Conservation (phyloP, 225 moss, liverwort and hornwort genomes). For the Pleurozium schreberi region DNA sequence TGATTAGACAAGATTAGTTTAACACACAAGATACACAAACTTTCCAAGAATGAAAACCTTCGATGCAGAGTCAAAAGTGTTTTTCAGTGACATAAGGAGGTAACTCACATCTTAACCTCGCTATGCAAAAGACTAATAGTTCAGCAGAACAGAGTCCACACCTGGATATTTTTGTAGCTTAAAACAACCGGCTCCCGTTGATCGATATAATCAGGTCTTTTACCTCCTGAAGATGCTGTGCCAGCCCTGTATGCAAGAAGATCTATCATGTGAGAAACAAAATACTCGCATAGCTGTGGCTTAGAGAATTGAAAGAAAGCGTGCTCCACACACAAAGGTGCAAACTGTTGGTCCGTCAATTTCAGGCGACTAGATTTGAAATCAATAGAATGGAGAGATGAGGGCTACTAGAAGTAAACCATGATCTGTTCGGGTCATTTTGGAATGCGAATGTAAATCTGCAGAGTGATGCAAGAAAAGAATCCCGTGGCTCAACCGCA, state of each 20-base stretch:
- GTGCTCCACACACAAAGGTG: background rate
- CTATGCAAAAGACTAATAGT: background rate
- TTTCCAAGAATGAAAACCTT: background rate
- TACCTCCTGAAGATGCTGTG: slow-evolving; percentile 39
- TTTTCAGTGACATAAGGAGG: background rate
- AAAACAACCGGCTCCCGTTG: slow-evolving; percentile 71
- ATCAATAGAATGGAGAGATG: background rate
- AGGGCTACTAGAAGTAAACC: slow-evolving; percentile 11
- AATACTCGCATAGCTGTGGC: background rate
- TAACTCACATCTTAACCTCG: slow-evolving; percentile 7
- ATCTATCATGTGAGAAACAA: background rate
- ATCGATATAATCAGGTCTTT: slow-evolving; percentile 46
- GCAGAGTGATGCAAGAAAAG: slow-evolving; percentile 91
- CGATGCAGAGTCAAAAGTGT: background rate
- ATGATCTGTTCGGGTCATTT: slow-evolving; percentile 44
- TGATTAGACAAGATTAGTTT: background rate
- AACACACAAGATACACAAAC: background rate
- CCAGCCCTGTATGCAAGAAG: slow-evolving; percentile 36
- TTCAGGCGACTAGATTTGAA: background rate
- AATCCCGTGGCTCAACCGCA: slow-evolving; percentile 82
- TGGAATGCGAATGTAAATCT: slow-evolving; percentile 75
- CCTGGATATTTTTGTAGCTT: slow-evolving; percentile 80
- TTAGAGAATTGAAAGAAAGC: background rate
- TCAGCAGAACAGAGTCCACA: background rate
- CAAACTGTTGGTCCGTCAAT: background rate